Base-by-base conservation (phyloP, 208 protist species). In the Trypanosoma boissoni region DNA sequence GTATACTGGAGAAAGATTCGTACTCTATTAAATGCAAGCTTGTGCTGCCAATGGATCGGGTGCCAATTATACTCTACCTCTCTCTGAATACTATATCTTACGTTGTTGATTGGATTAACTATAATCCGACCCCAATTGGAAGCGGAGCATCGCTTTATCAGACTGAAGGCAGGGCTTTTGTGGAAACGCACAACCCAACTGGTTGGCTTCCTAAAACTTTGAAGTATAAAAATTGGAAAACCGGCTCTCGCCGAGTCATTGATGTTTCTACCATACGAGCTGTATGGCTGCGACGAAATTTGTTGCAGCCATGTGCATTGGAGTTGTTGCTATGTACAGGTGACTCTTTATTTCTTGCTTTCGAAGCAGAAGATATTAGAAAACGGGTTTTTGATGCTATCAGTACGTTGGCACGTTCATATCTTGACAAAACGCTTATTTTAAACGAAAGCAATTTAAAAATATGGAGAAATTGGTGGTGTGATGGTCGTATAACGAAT, bases 401-500 rank as follows among this genome's bases (percentile, higher is more conserved):
- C 34, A 37, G 2, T 14, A 18, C 41, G 1, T 24, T 57, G n/a
- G 59, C 63, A 23, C 45, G 63, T 1, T 59, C 55, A 23, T 68
- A 56, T 37, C 52, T 60, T 48, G 69, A 67, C 32, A 68, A 56
- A 36, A 62, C 34, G 0, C 55, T 71, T 23, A 14, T 53, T 24
- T 34, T 61, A 23, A 73, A 28, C n/a, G 53, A 65, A 16, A 39
- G n/a, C 20, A 73, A 65, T 43, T 49, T 74, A 39, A 76, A 65
- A n/a, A 51, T 65, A 24, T 67, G 91, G 51, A 83, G 68, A 8
- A 39, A 74, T 14, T 62, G 59, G 31, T 96, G 91, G 91, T 61
- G 75, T 50, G 79, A 83, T 31, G 82, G 86, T 18, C 58, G 76
- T n/a, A 66, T 96, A 1, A 77, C 68, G 37, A 97, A 97, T 57